Evolutionary conservation across 139 green algal species (phyloP).

Genomic region (Chlamydomonas eustigma): DNA sequence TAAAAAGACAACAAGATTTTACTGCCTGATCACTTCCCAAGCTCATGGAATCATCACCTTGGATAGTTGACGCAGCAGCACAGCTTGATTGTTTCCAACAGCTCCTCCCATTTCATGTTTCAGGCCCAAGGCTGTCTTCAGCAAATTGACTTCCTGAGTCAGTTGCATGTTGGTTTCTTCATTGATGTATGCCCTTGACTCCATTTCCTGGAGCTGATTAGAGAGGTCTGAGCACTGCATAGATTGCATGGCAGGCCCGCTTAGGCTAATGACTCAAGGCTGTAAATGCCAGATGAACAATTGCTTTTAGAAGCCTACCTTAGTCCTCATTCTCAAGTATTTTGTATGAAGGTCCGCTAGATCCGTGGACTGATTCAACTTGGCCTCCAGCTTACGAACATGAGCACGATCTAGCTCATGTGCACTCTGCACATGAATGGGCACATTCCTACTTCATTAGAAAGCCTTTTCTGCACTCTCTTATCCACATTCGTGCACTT

Average conservation of each 20-base stretch:
- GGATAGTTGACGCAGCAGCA: background rate
- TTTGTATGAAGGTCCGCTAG: background rate
- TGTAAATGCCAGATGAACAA: too few relatives aligned
- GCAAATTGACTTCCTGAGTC: background rate
- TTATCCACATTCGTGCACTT: too few relatives aligned
- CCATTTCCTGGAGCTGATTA: background rate
- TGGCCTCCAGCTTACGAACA: background rate
- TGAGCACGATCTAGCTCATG: background rate
- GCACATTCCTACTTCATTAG: too few relatives aligned
- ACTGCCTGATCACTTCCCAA: too few relatives aligned
- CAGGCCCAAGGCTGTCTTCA: background rate
- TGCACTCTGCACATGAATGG: background rate
- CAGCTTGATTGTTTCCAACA: background rate
- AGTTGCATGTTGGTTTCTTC: slow-evolving; percentile 3
- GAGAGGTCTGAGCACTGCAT: background rate
- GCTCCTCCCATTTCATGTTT: background rate
- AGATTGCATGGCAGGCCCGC: too few relatives aligned
- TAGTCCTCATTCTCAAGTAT: background rate
- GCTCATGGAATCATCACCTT: too few relatives aligned
- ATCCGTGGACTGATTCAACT: background rate
- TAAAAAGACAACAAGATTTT: too few relatives aligned
- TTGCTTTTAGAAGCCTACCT: too few relatives aligned
- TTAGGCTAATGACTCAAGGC: too few relatives aligned
- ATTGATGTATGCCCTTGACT: background rate
- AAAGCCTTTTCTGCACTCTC: too few relatives aligned